Conservation (phyloP, 176 grass and related monocot species). For the Tuctoria greenei region DNA sequence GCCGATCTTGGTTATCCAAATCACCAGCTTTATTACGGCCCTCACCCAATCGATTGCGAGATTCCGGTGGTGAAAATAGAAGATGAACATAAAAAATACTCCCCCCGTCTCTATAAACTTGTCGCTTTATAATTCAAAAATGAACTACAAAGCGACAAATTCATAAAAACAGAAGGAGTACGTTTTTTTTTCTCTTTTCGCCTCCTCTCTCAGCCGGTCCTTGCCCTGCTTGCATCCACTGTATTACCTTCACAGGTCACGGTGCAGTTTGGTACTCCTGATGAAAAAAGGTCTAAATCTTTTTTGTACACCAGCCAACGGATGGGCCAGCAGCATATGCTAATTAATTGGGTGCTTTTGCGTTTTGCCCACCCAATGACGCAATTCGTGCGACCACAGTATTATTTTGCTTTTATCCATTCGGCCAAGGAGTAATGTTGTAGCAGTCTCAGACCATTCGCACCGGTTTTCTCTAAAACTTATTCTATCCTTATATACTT, state of each 20-base stretch:
- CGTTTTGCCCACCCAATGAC: constrained; percentile 7
- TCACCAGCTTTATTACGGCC: constrained; percentile 7
- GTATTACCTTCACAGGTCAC: background rate
- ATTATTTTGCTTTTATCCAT: constrained; percentile 32
- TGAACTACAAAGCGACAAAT: too few relatives aligned
- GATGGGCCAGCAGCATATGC: constrained; percentile 32
- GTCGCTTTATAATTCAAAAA: too few relatives aligned
- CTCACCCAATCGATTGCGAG: constrained; percentile 25
- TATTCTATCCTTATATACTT: too few relatives aligned
- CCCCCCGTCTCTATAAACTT: too few relatives aligned
- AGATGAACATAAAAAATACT: background rate
- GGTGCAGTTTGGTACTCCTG: background rate
- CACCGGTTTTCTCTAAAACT: too few relatives aligned
- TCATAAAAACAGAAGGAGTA: too few relatives aligned
- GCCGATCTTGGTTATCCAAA: constrained; percentile 13
- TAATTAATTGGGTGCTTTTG: constrained; percentile 30
- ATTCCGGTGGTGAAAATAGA: background rate
- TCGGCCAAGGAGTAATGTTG: too few relatives aligned
- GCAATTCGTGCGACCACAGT: constrained; percentile 24
- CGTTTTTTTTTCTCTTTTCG: background rate
- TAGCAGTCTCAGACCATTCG: too few relatives aligned
- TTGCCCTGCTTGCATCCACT: constrained; percentile 19
- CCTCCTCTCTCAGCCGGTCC: background rate
- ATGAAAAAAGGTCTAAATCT: background rate
- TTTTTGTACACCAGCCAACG: constrained; percentile 6